Conservation (phyloP, 495 filamentous ascomycete species). For the Penicillium pancosmium region DNA sequence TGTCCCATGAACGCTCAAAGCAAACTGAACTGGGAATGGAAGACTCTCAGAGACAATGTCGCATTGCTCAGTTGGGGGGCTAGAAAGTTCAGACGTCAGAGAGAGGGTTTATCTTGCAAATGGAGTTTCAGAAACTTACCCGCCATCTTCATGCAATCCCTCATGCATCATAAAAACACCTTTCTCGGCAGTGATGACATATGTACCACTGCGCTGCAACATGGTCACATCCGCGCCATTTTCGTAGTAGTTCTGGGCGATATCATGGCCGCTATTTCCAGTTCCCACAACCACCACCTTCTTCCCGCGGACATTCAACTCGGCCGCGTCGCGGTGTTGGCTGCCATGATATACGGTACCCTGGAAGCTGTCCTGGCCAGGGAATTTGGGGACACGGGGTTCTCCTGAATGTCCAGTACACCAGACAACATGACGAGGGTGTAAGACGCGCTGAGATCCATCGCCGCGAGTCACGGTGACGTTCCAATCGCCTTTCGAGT, state of each 20-base stretch:
- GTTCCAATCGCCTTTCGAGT: slow-evolving; percentile 57
- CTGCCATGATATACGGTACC: slow-evolving; percentile 52
- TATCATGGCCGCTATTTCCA: slow-evolving; percentile 84
- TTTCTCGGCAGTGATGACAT: slow-evolving; percentile 66
- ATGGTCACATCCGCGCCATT: slow-evolving; percentile 76
- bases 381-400: slow-evolving; percentile 47
- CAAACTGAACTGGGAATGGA: slow-evolving; percentile 62
- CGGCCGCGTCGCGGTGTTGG: slow-evolving; percentile 42
- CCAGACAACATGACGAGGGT: slow-evolving; percentile 50
- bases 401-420: slow-evolving; percentile 56
- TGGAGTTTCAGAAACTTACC: slow-evolving; percentile 22
- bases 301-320: slow-evolving; percentile 52
- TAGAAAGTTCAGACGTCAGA: slow-evolving; percentile 2
- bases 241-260: slow-evolving; percentile 80
- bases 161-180: slow-evolving; percentile 59
- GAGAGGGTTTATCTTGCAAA: not conserved
- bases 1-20: slow-evolving; percentile 54
- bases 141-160: slow-evolving; percentile 64
- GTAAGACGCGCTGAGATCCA: slow-evolving; percentile 41
- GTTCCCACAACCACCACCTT: slow-evolving; percentile 79
- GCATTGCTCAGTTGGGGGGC: slow-evolving; percentile 56
- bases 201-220: slow-evolving; percentile 75
- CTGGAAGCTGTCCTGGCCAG: slow-evolving; percentile 47
- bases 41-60: slow-evolving; percentile 60
- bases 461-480: slow-evolving; percentile 55